phyloP scores from a whole-genome alignment of 2,329 filamentous ascomycete species.

The Amesomyces nigricolor region DNA sequence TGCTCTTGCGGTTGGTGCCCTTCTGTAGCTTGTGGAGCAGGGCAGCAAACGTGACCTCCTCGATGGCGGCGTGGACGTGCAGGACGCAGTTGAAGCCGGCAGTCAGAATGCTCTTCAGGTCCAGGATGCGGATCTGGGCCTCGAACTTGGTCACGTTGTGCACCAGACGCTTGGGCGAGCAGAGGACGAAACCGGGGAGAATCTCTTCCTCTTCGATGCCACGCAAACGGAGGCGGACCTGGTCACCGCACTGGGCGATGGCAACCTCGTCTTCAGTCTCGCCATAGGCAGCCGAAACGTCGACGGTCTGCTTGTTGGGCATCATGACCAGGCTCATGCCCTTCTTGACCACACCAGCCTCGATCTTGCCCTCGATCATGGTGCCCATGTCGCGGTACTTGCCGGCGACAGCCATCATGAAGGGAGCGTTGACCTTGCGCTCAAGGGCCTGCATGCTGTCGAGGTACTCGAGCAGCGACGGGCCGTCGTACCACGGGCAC shows the following conservation, averaged over 20 bases:
- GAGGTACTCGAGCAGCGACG: conserved; percentile 91
- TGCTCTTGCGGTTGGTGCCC: conserved; percentile 88
- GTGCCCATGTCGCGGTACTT: conserved; percentile 98
- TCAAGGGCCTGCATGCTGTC: conserved; percentile 88
- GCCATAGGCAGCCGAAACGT: conserved; percentile 81
- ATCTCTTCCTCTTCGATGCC: conserved; percentile 98
- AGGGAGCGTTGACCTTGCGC: conserved; percentile 95
- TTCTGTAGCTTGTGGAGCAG: conserved; percentile 94
- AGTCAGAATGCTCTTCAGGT: conserved; percentile 88
- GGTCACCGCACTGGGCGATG: conserved; percentile 83
- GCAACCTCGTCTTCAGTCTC: conserved; percentile 91
- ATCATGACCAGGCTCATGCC: conserved; percentile 83
- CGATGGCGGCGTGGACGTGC: conserved; percentile 94
- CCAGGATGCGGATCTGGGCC: conserved; percentile 91
- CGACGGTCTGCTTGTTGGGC: conserved; percentile 81
- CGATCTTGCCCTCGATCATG: conserved; percentile 95
- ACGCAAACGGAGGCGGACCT: conserved; percentile 84
- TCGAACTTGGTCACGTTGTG: conserved; percentile 88
- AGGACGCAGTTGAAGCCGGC: conserved; percentile 97
- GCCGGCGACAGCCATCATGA: conserved; percentile 97
- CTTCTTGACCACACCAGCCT: conserved; percentile 79
- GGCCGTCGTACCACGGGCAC: conserved; percentile 79
- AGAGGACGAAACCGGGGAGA: conserved; percentile 89
- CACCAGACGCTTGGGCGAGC: conserved; percentile 87
- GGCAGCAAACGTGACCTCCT: conserved; percentile 88